A percentile compares a stretch with the other conserved stretches of the same genome.
Conservation (phyloP, 805 yeast species). For the Kazachstania martiniae region DNA sequence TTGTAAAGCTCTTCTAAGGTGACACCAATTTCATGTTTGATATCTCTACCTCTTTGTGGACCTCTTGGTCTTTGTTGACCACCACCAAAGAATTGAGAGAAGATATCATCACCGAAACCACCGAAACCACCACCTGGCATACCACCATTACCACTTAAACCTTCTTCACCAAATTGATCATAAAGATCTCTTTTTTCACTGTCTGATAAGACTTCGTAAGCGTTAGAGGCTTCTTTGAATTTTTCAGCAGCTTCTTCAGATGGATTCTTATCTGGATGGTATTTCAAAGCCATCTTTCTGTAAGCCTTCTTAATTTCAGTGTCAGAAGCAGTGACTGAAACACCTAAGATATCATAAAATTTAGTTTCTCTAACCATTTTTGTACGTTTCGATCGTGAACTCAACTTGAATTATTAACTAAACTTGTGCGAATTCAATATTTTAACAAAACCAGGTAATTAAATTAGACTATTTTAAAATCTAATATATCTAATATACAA, state of each 20-base stretch:
- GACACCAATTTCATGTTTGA: constrained; percentile 77
- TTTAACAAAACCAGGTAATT: too few species aligned
- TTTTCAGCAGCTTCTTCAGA: constrained; percentile 89
- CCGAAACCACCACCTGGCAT: constrained; percentile 55
- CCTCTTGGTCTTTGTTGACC: constrained; percentile 64
- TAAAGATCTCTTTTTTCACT: constrained; percentile 79
- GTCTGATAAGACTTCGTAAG: constrained; percentile 83
- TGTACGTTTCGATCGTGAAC: too few species aligned
- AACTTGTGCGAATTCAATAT: too few species aligned
- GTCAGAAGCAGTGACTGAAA: constrained; percentile 56
- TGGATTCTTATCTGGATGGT: constrained; percentile 71
- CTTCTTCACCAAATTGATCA: constrained; percentile 89
- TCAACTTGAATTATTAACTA: too few species aligned
- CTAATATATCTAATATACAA: too few species aligned
- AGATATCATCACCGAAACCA: constrained; percentile 27
- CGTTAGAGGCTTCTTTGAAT: constrained; percentile 82
- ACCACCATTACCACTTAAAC: constrained; percentile 69
- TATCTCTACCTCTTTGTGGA: constrained; percentile 83
- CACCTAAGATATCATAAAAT: constrained; percentile 65
- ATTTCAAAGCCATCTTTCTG: constrained; percentile 69
- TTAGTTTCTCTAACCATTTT: constrained; percentile 74
- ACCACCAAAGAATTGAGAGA: constrained; percentile 78
- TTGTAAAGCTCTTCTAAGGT: constrained; percentile 87
- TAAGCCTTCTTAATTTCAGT: constrained; percentile 71
- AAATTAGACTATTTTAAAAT: too few species aligned